Conservation (phyloP, 1,284 basidiomycete genomes). For the Meripilus lineatus region DNA sequence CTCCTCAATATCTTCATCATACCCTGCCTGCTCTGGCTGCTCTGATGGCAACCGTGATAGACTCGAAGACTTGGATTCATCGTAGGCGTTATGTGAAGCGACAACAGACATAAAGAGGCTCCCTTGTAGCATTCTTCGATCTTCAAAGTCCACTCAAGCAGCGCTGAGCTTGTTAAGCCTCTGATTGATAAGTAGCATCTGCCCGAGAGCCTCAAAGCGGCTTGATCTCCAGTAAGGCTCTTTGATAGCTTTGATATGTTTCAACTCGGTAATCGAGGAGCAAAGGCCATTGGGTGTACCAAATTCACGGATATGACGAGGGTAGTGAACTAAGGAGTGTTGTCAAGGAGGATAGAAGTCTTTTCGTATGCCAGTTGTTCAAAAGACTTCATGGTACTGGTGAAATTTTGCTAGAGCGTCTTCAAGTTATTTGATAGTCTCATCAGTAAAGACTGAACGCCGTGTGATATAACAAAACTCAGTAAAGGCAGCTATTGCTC, state of each 20-base stretch:
- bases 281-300: constrained; percentile 13
- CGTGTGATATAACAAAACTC: constrained; percentile 11
- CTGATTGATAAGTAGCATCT: constrained; percentile 12
- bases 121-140: constrained; percentile 9
- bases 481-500: neutral
- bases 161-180: constrained; percentile 12
- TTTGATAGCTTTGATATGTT: constrained; percentile 10
- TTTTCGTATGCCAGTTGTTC: neutral
- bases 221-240: constrained; percentile 8
- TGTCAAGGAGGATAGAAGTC: constrained; percentile 9
- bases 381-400: constrained; percentile 12
- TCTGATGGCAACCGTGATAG: constrained; percentile 12
- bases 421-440: constrained; percentile 10
- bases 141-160: constrained; percentile 5
- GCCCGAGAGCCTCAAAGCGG: constrained; percentile 3
- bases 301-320: constrained; percentile 8
- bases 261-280: no score
- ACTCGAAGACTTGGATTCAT: constrained; percentile 19
- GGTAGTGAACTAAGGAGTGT: constrained; percentile 12
- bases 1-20: no score
- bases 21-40: constrained; percentile 3
- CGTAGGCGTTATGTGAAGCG: constrained; percentile 19
- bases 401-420: constrained; percentile 12
- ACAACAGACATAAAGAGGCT: neutral
- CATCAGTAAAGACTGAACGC: neutral